These are phyloP conservation scores for Tricholoma sp. DNA, from an alignment of 768 basidiomycete genomes.

Conservation along the genomic window DNA sequence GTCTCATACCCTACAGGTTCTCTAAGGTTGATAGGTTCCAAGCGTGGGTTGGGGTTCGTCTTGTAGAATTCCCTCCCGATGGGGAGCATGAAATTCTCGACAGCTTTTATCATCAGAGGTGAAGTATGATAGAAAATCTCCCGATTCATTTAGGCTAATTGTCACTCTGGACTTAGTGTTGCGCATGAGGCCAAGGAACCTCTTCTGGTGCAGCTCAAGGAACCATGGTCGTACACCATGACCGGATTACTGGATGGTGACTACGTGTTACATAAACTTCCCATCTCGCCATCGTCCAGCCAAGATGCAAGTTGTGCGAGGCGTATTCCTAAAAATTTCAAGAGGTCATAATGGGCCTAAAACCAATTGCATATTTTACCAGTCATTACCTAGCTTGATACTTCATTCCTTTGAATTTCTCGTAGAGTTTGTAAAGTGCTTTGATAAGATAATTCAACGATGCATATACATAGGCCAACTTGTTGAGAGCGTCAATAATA, in stretches of 20 bases:
- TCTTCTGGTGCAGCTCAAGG: not conserved
- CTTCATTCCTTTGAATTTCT: not conserved
- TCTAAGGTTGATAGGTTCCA: slow-evolving; percentile 28
- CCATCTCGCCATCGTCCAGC: not conserved
- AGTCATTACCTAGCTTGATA: not conserved
- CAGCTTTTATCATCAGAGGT: slow-evolving; percentile 14
- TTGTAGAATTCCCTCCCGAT: slow-evolving; percentile 14
- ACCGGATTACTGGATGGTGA: not conserved
- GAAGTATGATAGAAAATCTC: not conserved
- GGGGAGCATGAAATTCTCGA: slow-evolving; percentile 8
- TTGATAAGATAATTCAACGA: not conserved
- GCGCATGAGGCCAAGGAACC: slow-evolving; percentile 10
- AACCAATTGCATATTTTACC: not conserved
- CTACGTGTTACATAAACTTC: not conserved
- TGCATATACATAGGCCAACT: not conserved
- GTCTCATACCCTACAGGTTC: slow-evolving; percentile 38
- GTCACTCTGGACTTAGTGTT: slow-evolving; percentile 1
- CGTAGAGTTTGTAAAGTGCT: not conserved
- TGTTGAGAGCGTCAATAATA: not conserved
- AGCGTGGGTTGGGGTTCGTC: slow-evolving; percentile 30
- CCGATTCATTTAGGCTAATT: not conserved
- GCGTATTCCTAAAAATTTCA: not conserved
- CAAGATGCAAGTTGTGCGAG: not conserved
- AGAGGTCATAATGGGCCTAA: not conserved
- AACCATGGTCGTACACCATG: not conserved